phyloP scores from a whole-genome alignment of 139 green algal species.

The Yamagishiella unicocca region DNA sequence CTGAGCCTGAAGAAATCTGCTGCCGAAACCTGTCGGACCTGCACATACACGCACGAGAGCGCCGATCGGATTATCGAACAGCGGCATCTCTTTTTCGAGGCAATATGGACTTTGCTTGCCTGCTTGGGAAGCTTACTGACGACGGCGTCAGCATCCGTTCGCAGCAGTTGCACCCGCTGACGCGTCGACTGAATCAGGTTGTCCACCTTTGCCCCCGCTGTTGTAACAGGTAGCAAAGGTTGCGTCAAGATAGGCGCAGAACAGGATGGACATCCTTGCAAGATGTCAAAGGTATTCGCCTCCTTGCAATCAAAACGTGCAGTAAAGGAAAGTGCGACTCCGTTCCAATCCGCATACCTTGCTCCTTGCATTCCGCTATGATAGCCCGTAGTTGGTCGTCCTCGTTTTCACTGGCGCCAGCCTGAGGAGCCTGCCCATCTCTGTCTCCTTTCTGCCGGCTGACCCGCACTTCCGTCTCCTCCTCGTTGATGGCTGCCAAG shows the following conservation, averaged over 20 bases:
- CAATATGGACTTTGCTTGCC: neutral
- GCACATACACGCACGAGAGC: neutral
- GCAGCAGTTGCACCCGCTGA: neutral
- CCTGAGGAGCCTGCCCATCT: neutral
- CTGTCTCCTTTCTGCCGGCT: neutral
- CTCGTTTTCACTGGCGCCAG: neutral
- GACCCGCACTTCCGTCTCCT: neutral
- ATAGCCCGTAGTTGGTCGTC: neutral
- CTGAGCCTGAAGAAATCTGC: slow-evolving; percentile 15
- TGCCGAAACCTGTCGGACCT: neutral
- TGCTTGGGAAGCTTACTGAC: slow-evolving; percentile 9
- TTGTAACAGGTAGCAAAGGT: too few relatives aligned
- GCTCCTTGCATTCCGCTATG: slow-evolving; percentile 18
- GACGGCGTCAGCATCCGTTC: neutral
- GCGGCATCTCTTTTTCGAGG: neutral
- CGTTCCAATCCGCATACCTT: neutral
- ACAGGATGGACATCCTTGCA: neutral
- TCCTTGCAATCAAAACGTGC: too few relatives aligned
- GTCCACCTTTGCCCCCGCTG: slow-evolving; percentile 10
- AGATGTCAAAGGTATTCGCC: neutral
- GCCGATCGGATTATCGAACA: neutral
- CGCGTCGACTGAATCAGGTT: neutral
- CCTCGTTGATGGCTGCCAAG: neutral
- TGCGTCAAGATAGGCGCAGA: too few relatives aligned
- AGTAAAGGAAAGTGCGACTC: neutral